Evolutionary conservation across 495 filamentous ascomycete species (phyloP), one percentile per base, ranked within the genome.

Genomic region (Lasiosphaeria ovina): DNA sequence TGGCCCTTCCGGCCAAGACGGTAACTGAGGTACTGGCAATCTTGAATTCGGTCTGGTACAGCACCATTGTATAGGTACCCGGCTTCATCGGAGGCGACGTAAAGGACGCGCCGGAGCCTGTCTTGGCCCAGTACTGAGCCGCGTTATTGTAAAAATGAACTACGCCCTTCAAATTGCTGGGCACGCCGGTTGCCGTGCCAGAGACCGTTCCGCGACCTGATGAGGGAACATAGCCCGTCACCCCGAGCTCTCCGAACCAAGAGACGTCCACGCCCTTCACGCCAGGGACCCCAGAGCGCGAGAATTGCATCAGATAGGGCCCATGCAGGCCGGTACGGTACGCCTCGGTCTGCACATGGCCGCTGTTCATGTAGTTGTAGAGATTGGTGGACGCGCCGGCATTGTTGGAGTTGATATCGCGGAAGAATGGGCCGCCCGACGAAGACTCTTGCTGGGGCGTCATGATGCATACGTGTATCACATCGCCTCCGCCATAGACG

Each of bases 281-380:
- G 14, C 72, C 72, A 1, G 85, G 83, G 2, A 81, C 75, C 5
- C 83, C 82, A 35, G 79, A 82, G 53, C 83, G 79, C 31, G 84
- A 83, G 68, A 88, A 88, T 53, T 77, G 69, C 70, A 87, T 77
- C 5, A 82, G 76, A 67, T 88, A 89, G 0, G 86, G 86, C 8
- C 86, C 86, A 69, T 89, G 85, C n/a, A 89, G 76, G 32, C 86
- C 86, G 74, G 77, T 83, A 34, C 86, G 79, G 71, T 71, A 86
- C 5, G 74, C 59, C 60, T 89, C 86, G 3, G 85, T 88, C 68
- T 87, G 82, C 9, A 83, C 83, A 56, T 87, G 84, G 11, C 78
- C 79, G 24, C 80, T 83, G 73, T 87, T 87, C 86, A 88, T 89
- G 69, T 88, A 89, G 76, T 83, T 87, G 73, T 87, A 87, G 0